Percentiles rank a stretch among this genome's conserved stretches.
Conservation (phyloP, 2,329 filamentous ascomycete species). For the Cladorrhinum sp. region DNA sequence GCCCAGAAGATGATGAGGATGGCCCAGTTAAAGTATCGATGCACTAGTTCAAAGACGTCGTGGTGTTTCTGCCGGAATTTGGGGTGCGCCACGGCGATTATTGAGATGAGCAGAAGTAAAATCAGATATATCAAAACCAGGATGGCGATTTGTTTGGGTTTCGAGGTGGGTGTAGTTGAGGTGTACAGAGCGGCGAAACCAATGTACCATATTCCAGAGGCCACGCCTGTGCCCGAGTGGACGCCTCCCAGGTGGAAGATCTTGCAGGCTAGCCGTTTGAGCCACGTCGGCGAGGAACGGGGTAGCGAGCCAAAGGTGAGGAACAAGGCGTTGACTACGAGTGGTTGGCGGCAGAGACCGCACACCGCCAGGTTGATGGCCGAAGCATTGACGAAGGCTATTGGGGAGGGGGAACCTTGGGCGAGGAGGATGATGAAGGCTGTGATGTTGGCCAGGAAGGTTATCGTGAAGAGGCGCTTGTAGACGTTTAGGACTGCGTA, state of each 20-base stretch:
- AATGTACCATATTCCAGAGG: constrained; percentile 49
- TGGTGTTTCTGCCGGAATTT: constrained; percentile 60
- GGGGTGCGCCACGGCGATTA: constrained; percentile 64
- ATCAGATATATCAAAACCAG: constrained; percentile 51
- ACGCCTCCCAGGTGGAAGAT: constrained; percentile 53
- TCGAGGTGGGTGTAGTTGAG: constrained; percentile 32
- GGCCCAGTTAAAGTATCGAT: constrained; percentile 72
- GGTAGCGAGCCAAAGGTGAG: constrained; percentile 43
- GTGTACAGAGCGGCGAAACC: constrained; percentile 41
- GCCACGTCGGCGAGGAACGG: constrained; percentile 42
- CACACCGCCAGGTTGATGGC: constrained; percentile 46
- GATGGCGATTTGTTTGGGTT: constrained; percentile 33
- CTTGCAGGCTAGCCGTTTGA: constrained; percentile 48
- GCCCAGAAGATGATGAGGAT: constrained; percentile 44
- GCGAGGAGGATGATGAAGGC: constrained; percentile 45
- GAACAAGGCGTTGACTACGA: constrained; percentile 52
- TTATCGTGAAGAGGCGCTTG: constrained; percentile 53
- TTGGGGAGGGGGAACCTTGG: constrained; percentile 24
- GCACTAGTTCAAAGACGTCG: constrained; percentile 67
- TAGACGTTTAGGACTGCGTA: constrained; percentile 52
- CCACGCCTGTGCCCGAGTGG: constrained; percentile 49
- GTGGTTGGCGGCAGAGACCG: constrained; percentile 52
- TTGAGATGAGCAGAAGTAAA: constrained; percentile 56
- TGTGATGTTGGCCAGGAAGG: constrained; percentile 49
- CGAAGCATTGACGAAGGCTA: constrained; percentile 26